Evolutionary conservation across 768 basidiomycete genomes (phyloP).

Genomic region (Erythrobasidium yunnanense): DNA sequence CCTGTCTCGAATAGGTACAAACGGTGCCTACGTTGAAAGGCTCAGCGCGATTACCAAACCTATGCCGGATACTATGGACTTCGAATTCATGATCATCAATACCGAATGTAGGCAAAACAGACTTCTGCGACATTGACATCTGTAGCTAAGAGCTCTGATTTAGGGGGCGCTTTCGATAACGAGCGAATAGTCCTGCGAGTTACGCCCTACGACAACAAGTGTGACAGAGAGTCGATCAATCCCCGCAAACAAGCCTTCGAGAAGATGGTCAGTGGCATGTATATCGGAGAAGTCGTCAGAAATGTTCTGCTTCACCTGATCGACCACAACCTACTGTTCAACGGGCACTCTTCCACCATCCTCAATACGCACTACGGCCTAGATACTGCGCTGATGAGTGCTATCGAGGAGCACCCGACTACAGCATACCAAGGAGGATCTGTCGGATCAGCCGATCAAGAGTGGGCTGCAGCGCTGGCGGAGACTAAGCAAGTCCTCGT

Average conservation of each 20-base stretch:
- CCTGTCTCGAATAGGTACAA: too few relatives aligned
- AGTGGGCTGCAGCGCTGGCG: slow-evolving; percentile 15
- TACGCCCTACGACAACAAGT: slow-evolving; percentile 78
- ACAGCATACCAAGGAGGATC: slow-evolving; percentile 12
- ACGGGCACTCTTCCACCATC: slow-evolving; percentile 57
- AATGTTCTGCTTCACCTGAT: slow-evolving; percentile 65
- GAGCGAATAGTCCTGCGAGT: slow-evolving; percentile 74
- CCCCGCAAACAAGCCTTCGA: slow-evolving; percentile 80
- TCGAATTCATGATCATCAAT: slow-evolving; percentile 75
- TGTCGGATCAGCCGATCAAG: slow-evolving; percentile 16
- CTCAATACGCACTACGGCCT: slow-evolving; percentile 88
- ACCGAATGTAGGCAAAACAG: slow-evolving; percentile 57
- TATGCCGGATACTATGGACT: slow-evolving; percentile 39
- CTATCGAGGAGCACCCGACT: slow-evolving; percentile 35
- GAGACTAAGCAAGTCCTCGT: slow-evolving; percentile 50
- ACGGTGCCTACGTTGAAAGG: slow-evolving; percentile 91
- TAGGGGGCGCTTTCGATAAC: slow-evolving; percentile 88
- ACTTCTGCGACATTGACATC: slow-evolving; percentile 40
- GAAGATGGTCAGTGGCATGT: slow-evolving; percentile 99
- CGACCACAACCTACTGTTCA: slow-evolving; percentile 53
- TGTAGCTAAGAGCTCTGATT: not conserved
- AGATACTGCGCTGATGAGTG: slow-evolving; percentile 60
- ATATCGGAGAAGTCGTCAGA: slow-evolving; percentile 85
- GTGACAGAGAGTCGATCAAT: slow-evolving; percentile 91
- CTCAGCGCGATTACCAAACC: slow-evolving; percentile 64